Evolutionary conservation across 108 stramenopile species (phyloP).

Genomic region (Nitzschia putrida): DNA sequence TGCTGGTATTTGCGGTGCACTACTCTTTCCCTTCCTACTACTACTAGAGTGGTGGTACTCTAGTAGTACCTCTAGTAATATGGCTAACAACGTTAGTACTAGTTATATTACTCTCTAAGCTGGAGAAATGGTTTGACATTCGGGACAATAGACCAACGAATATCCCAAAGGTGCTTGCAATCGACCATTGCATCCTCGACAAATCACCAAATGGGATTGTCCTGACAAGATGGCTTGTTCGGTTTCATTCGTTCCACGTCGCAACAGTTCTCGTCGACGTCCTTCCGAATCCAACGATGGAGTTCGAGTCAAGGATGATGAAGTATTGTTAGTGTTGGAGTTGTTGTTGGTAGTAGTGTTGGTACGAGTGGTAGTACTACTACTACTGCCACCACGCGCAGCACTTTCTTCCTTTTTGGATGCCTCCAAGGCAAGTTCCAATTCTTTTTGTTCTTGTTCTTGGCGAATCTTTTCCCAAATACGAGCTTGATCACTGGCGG

Average conservation of each 20-base stretch:
- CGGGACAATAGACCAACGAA: conserved; percentile 45
- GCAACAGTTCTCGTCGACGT: conserved; percentile 21
- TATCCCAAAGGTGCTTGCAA: conserved; percentile 41
- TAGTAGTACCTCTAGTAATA: too few relatives aligned
- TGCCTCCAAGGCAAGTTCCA: conserved; percentile 24
- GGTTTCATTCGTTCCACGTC: conserved; percentile 39
- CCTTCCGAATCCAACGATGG: conserved; percentile 15
- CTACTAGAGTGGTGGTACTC: too few relatives aligned
- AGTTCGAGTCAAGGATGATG: not conserved
- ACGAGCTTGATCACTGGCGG: conserved; percentile 11
- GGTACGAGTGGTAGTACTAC: not conserved
- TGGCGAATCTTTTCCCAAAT: conserved; percentile 24
- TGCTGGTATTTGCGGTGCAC: not conserved
- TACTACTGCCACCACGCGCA: not conserved
- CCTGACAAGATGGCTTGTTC: conserved; percentile 31
- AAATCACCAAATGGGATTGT: conserved; percentile 29
- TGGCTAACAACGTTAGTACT: too few relatives aligned
- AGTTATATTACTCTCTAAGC: too few relatives aligned
- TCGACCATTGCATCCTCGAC: conserved; percentile 33
- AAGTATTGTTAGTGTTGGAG: too few relatives aligned
- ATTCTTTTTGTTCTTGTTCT: conserved; percentile 30
- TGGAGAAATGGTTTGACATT: conserved; percentile 40
- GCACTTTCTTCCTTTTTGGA: conserved; percentile 3
- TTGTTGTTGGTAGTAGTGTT: not conserved
- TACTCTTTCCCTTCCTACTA: too few relatives aligned